Evolutionary conservation across 495 filamentous ascomycete species (phyloP), one percentile per base, ranked within the genome.

Genomic region (Daldinia caldariorum): DNA sequence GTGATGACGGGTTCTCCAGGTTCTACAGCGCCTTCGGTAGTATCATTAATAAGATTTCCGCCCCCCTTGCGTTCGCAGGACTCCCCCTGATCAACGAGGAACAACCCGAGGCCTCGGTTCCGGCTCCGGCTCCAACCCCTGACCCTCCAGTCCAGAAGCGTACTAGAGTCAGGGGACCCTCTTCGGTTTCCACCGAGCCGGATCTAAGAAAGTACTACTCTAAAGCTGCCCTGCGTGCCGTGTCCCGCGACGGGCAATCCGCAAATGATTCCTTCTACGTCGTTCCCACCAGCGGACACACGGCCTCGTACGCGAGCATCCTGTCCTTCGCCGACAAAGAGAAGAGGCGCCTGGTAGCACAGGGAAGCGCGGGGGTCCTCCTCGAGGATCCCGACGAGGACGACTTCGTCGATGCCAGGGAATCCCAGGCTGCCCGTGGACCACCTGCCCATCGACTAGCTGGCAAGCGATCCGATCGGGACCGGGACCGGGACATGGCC

Each of bases 11-110:
- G 0, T 99, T 97, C 76, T 88, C 92, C 35, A 85, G 88, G 58
- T 99, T 98, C 74, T 99, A 97, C 79, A 92, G 85, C 59, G 92
- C 91, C 16, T 93, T 97, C 74, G 93, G 93, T 57, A 89, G 84
- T 41, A 84, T 97, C 22, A 90, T 97, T 72, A 92, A 90, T 56
- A 81, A 86, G 55, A 86, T 99, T 3, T 96, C 94, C 5, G 92
- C 93, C 0, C 93, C 93, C 12, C 83, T 99, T 6, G 94, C 93
- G 12, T 98, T 97, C 78, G 91, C 94, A 12, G 94, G 94, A 2
- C 88, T 99, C 3, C 95, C 96, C 2, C 79, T 99, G 13, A 79
- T 83, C 31, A 76, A 81, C 9, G 87, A 92, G 16, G 85, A 88
- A 50, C 66, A 83, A 7, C 35, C 75, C 9, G 64, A 71, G 5